Evolutionary conservation across 257 asterid genomes (phyloP).

Genomic region (Solanum rostratum): DNA sequence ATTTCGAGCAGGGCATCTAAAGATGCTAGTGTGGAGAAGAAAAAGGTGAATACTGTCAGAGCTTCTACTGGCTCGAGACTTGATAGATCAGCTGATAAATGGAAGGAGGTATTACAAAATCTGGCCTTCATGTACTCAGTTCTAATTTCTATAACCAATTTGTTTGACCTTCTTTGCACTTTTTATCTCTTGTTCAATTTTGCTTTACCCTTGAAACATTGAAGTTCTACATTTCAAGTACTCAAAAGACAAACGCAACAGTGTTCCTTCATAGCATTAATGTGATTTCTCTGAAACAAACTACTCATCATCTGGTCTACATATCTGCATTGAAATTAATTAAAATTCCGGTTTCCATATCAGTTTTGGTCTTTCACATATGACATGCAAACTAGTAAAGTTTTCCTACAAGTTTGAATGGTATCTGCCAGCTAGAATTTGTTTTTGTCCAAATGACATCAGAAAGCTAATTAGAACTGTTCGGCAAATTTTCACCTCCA

Average conservation of each 20-base stretch:
- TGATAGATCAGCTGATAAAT: slow-evolving; percentile 50
- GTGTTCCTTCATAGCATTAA: not conserved
- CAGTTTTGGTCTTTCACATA: not conserved
- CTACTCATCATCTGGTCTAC: not conserved
- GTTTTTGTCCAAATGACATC: not conserved
- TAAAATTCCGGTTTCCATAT: not conserved
- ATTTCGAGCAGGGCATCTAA: slow-evolving; percentile 27
- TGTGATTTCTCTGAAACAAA: not conserved
- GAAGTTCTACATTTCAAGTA: not conserved
- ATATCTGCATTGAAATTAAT: not conserved
- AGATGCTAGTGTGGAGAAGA: slow-evolving; percentile 25
- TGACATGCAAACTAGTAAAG: not conserved
- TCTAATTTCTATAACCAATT: not conserved
- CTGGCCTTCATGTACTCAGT: not conserved
- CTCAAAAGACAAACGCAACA: not conserved
- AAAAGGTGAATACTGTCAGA: slow-evolving; percentile 12
- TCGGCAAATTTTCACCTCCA: not conserved
- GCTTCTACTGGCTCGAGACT: slow-evolving; percentile 29
- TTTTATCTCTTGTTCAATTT: not conserved
- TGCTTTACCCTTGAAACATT: not conserved
- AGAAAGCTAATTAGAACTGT: not conserved
- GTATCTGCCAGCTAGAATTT: not conserved
- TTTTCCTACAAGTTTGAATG: not conserved
- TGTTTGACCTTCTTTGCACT: not conserved
- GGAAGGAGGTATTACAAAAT: slow-evolving; percentile 47